Evolutionary conservation across 208 protist species (phyloP), one percentile per base, ranked within the genome.

Genomic region (Crithidia brevicula): DNA sequence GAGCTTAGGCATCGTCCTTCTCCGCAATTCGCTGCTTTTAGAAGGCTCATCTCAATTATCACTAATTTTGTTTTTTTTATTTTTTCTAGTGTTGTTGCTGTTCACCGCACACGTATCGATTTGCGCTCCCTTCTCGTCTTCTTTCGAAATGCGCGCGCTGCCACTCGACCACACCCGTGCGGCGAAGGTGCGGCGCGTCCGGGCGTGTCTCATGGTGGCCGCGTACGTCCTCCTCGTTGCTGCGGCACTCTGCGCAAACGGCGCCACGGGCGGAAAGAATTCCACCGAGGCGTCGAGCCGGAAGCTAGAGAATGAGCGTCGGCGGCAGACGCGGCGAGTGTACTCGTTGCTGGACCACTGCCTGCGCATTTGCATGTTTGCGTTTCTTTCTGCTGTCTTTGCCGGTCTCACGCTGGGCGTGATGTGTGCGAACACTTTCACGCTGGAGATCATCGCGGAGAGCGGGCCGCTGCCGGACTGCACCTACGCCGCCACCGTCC

Each of bases 331-430:
- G n/a, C 81, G 78, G 66, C 72, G 77, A 28, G 77, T 95, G 42
- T 95, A 91, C 65, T 67, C 71, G 20, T 64, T 96, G 30, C 42
- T 89, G 27, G 79, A 92, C 64, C 77, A 92, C 67, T 54, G 74
- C 13, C 43, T 86, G 6, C 79, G 78, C 33, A 79, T 83, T 34
- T 58, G 60, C 34, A 64, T 93, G 33, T 91, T 77, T 51, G 78
- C 82, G 22, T 91, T 88, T 49, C 78, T 96, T 28, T 96, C 91
- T 4, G 91, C 85, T 33, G 81, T 96, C 15, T 96, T 96, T 69
- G 86, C 91, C 10, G 91, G 91, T 8, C 78, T 96, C 23, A 96
- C 91, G n/a, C 86, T 96, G 11, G 91, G 91, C 20, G 88, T 96
- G 34, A 93, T 96, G 88, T 92, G 87, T 49, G 85, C 85, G 34